Conservation (phyloP, 768 basidiomycete species). For the Termitomyces sp. region DNA sequence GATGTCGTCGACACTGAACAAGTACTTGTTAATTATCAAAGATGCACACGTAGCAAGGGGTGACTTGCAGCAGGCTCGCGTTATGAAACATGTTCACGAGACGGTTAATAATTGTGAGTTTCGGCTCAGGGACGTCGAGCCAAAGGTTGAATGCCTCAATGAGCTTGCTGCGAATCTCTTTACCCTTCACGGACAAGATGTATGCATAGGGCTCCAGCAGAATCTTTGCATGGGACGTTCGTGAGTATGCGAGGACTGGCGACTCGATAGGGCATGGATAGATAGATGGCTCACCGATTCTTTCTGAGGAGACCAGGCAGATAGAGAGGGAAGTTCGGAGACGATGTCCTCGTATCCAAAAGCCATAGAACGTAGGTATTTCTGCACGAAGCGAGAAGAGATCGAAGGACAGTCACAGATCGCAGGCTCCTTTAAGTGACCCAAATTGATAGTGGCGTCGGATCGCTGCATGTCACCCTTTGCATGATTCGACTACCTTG, state of each 20-base stretch:
- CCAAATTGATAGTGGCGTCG: background rate
- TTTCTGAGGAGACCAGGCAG: background rate
- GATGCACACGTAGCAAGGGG: too few species aligned
- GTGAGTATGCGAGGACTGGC: background rate
- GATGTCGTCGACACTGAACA: constrained; percentile 85
- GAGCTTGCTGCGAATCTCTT: constrained; percentile 84
- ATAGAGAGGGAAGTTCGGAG: background rate
- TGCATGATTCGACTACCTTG: background rate
- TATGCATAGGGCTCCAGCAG: constrained; percentile 83
- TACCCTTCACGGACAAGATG: constrained; percentile 78
- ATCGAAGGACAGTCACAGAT: background rate
- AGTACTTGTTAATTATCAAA: background rate
- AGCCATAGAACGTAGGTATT: background rate
- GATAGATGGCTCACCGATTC: background rate
- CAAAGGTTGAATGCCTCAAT: constrained; percentile 92
- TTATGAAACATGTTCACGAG: constrained; percentile 94
- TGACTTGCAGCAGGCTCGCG: constrained; percentile 79
- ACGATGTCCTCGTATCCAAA: background rate
- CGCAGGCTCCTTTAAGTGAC: background rate
- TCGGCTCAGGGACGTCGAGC: constrained; percentile 74
- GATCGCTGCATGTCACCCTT: background rate
- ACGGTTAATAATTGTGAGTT: constrained; percentile 66
- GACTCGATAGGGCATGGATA: too few species aligned
- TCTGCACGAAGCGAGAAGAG: too few species aligned
- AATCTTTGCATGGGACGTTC: background rate